A percentile compares a stretch with the other conserved stretches of the same genome.
phyloP scores from a whole-genome alignment of 805 yeast genomes.

The Candida nanaspora region DNA sequence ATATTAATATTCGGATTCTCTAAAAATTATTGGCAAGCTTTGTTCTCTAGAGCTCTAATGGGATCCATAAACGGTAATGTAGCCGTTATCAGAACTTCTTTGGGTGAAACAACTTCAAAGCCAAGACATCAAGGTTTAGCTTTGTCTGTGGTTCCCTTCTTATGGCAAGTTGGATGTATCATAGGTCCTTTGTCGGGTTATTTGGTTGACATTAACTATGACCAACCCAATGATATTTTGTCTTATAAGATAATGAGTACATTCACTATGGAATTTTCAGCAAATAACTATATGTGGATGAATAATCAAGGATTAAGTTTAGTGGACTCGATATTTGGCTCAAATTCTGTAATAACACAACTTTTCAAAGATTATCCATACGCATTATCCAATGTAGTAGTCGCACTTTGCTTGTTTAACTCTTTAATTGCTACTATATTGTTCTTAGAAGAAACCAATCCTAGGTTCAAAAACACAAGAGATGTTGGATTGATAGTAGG shows the following conservation, averaged over 20 bases:
- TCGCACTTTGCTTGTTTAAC: conserved; percentile 28
- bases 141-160: conserved; percentile 51
- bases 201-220: conserved; percentile 21
- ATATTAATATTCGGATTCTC: conserved; percentile 48
- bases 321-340: neutral
- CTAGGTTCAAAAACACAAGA: conserved; percentile 23
- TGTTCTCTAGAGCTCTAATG: conserved; percentile 43
- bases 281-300: too few species aligned
- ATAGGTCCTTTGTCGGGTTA: conserved; percentile 51
- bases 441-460: conserved; percentile 30
- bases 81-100: conserved; percentile 53
- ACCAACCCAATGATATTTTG: neutral
- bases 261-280: neutral
- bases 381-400: conserved; percentile 45
- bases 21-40: conserved; percentile 42
- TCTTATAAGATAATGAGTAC: neutral
- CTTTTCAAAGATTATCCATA: conserved; percentile 34
- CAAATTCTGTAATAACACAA: too few species aligned
- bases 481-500: conserved; percentile 43
- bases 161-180: conserved; percentile 55
- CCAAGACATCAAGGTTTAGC: conserved; percentile 57
- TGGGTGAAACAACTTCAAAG: conserved; percentile 55
- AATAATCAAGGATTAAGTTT: neutral
- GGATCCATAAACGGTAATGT: conserved; percentile 60
- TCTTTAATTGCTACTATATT: conserved; percentile 34